Evolutionary conservation across 257 asterid species (phyloP).

Genomic region (Gentiana macrophylla): DNA sequence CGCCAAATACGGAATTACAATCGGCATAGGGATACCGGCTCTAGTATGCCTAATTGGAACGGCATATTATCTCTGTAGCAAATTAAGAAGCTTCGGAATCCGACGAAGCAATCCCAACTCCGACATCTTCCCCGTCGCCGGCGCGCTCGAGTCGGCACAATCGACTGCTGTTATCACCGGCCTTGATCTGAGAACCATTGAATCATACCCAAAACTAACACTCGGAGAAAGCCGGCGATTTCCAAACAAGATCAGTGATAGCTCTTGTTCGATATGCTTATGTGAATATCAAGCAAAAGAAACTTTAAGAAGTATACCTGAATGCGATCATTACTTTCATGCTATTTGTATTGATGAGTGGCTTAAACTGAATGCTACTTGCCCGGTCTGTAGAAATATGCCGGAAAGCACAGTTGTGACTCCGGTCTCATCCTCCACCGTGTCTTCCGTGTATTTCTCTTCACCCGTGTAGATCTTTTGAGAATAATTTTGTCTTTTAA

Average conservation of each 20-base stretch:
- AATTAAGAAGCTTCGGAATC: conserved; percentile 11
- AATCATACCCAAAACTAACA: conserved; percentile 56
- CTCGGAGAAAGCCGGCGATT: conserved; percentile 65
- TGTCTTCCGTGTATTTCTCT: too few relatives aligned
- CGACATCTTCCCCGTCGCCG: too few relatives aligned
- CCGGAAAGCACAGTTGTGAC: conserved; percentile 33
- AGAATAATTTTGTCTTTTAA: too few relatives aligned
- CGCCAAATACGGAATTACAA: conserved; percentile 52
- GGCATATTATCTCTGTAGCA: conserved; percentile 27
- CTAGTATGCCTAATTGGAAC: conserved; percentile 50
- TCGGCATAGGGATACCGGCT: conserved; percentile 72
- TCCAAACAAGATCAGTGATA: conserved; percentile 38
- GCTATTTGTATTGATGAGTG: conserved; percentile 70
- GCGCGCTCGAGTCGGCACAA: conserved; percentile 11
- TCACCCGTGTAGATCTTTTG: too few relatives aligned
- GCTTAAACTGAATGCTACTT: conserved; percentile 69
- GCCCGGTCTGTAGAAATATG: conserved; percentile 74
- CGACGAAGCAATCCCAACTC: conserved; percentile 7
- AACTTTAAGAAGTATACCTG: conserved; percentile 54
- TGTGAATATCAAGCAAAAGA: conserved; percentile 64
- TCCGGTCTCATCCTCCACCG: conserved; percentile 26
- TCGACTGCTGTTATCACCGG: conserved; percentile 27
- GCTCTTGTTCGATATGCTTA: conserved; percentile 65
- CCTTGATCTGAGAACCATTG: conserved; percentile 52
- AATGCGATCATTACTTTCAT: conserved; percentile 75